A percentile compares a stretch with the other conserved stretches of the same genome.
These are phyloP conservation scores for Mortierella antarctica DNA, from an alignment of 192 early-diverging fungal genomes.

Conservation along the genomic window DNA sequence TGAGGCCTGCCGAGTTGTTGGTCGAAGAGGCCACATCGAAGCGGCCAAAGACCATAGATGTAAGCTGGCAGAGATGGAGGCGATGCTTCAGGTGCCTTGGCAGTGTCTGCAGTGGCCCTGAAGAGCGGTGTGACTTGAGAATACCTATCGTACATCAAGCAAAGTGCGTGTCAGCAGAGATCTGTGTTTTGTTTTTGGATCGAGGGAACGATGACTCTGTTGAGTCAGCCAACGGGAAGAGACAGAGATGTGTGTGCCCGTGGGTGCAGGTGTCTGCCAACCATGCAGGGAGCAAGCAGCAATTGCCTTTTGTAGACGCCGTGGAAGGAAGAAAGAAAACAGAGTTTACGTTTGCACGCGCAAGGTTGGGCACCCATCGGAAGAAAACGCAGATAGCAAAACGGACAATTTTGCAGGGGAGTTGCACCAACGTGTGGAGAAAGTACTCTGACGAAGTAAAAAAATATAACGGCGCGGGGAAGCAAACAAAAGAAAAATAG, in stretches of 20 bases:
- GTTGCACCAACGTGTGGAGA: constrained; percentile 20
- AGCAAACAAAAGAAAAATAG: neutral
- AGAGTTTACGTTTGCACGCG: constrained; percentile 7
- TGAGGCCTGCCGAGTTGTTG: constrained; percentile 38
- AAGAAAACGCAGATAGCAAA: constrained; percentile 2
- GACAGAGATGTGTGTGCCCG: neutral
- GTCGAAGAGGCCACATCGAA: constrained; percentile 57
- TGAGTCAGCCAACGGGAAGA: constrained; percentile 9
- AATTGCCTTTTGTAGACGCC: neutral
- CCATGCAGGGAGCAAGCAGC: neutral
- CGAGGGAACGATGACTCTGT: constrained; percentile 7
- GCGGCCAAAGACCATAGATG: constrained; percentile 68
- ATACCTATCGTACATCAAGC: constrained; percentile 26
- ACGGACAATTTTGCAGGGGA: constrained; percentile 6
- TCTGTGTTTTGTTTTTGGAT: neutral
- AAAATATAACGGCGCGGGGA: neutral
- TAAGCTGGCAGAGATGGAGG: constrained; percentile 63
- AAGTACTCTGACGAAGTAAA: neutral
- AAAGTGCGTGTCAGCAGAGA: neutral
- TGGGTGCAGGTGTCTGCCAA: no score
- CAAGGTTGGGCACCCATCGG: neutral
- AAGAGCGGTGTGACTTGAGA: constrained; percentile 50
- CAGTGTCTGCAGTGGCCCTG: constrained; percentile 47
- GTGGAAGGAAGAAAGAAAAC: constrained; percentile 4
- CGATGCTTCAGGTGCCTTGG: constrained; percentile 61